Conservation (phyloP, 2,329 filamentous ascomycete species). For the Blastomyces gilchristii region DNA sequence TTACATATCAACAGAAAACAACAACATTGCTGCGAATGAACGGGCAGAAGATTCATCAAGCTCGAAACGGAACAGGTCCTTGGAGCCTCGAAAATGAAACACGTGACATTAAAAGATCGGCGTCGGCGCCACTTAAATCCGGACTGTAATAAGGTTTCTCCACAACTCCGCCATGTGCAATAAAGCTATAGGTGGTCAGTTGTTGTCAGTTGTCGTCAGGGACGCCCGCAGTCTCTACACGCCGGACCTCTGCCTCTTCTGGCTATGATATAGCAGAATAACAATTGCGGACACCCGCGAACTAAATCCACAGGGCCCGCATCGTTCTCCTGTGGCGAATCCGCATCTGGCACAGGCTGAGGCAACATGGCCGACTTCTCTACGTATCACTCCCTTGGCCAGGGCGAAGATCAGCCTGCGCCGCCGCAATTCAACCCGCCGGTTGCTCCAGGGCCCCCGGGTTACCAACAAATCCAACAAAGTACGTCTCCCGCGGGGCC, state of each 20-base stretch:
- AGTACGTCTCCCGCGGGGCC: constrained; percentile 18
- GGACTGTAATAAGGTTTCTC: neutral
- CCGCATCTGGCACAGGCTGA: neutral
- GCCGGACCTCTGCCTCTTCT: neutral
- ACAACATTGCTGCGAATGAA: no score
- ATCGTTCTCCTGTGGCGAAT: neutral
- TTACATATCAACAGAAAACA: no score
- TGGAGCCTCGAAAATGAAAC: no score
- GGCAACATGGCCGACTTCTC: constrained; percentile 34
- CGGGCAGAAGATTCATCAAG: no score
- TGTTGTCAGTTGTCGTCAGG: neutral
- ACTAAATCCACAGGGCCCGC: neutral
- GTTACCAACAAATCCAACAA: constrained; percentile 17
- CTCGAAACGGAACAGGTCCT: rapidly evolving
- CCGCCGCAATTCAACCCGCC: constrained; percentile 44
- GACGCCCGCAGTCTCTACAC: neutral
- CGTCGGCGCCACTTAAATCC: constrained; percentile 4
- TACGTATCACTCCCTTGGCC: constrained; percentile 33
- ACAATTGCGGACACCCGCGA: constrained; percentile 12
- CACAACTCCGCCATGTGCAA: neutral
- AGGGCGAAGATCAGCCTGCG: constrained; percentile 38
- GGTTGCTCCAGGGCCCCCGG: constrained; percentile 28
- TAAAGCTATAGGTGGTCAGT: constrained; percentile 9
- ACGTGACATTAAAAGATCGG: no score
- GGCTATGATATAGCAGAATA: constrained; percentile 11